phyloP scores from a whole-genome alignment of 2,329 filamentous ascomycete species.

The Intubia oerlemansii region DNA sequence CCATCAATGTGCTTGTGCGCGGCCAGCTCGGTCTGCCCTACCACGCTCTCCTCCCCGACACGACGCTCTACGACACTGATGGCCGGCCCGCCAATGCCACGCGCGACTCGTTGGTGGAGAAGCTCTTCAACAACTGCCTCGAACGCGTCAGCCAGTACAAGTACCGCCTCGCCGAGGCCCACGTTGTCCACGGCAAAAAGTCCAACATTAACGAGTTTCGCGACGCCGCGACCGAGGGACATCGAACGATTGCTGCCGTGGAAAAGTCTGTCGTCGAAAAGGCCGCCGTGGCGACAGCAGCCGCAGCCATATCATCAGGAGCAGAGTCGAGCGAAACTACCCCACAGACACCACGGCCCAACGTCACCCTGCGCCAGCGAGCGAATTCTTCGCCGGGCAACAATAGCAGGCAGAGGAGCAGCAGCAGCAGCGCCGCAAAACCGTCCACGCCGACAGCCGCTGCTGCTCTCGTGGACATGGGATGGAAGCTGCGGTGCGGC shows the following conservation, averaged over 20 bases:
- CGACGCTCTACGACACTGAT: slow-evolving; percentile 62
- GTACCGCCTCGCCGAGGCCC: slow-evolving; percentile 47
- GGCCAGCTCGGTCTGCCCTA: slow-evolving; percentile 78
- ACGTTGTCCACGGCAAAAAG: slow-evolving; percentile 63
- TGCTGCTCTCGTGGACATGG: slow-evolving; percentile 57
- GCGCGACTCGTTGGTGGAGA: slow-evolving; percentile 68
- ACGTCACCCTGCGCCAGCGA: too few species aligned
- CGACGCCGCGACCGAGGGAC: slow-evolving; percentile 50
- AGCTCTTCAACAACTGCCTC: slow-evolving; percentile 83
- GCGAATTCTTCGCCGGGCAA: too few species aligned
- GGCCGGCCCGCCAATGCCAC: slow-evolving; percentile 57
- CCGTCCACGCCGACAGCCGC: slow-evolving; percentile 48
- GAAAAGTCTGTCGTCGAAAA: slow-evolving; percentile 56
- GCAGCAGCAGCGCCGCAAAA: slow-evolving; percentile 21
- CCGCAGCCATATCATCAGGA: too few species aligned
- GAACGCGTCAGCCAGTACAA: slow-evolving; percentile 84
- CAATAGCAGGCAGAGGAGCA: too few species aligned
- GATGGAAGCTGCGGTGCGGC: slow-evolving; percentile 54
- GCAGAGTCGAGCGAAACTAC: too few species aligned
- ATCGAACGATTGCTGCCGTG: slow-evolving; percentile 47
- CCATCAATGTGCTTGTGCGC: slow-evolving; percentile 73
- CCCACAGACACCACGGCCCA: background rate
- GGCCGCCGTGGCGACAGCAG: slow-evolving; percentile 27
- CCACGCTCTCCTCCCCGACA: slow-evolving; percentile 57
- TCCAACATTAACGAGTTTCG: slow-evolving; percentile 64